phyloP scores from a whole-genome alignment of 257 asterid genomes.

The Solanum appendiculatum region DNA sequence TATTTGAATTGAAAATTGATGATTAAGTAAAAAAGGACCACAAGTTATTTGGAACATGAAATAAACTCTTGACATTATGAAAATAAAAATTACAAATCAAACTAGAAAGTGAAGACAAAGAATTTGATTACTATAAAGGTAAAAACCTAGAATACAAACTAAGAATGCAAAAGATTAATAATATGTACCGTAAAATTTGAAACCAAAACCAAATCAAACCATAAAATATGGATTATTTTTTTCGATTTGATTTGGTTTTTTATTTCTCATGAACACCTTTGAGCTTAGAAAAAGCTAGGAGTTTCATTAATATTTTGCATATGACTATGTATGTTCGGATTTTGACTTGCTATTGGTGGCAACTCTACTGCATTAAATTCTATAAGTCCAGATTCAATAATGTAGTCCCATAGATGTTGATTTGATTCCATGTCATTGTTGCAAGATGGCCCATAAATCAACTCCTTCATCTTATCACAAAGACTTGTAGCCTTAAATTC shows the following conservation, averaged over 20 bases:
- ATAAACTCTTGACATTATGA: neutral
- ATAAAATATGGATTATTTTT: neutral
- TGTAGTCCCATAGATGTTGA: constrained; percentile 24
- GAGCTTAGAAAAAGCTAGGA: neutral
- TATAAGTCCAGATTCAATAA: constrained; percentile 15
- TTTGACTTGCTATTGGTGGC: neutral
- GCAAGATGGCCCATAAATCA: constrained; percentile 9
- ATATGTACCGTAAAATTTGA: neutral
- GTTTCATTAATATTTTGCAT: neutral
- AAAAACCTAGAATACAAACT: neutral
- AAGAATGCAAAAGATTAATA: neutral
- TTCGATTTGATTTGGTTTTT: neutral
- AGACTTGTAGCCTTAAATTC: constrained; percentile 11
- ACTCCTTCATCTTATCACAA: constrained; percentile 17
- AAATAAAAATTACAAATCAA: neutral
- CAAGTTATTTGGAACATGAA: neutral
- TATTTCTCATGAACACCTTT: neutral
- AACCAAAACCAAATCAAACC: neutral
- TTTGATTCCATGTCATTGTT: constrained; percentile 19
- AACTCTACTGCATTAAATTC: constrained; percentile 3
- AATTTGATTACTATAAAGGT: neutral
- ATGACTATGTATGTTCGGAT: too few species aligned
- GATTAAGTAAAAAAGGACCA: neutral
- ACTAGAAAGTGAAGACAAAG: neutral
- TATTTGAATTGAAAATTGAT: neutral